Conservation (phyloP, 441 rosid genomes). For the Gossypium davidsonii region DNA sequence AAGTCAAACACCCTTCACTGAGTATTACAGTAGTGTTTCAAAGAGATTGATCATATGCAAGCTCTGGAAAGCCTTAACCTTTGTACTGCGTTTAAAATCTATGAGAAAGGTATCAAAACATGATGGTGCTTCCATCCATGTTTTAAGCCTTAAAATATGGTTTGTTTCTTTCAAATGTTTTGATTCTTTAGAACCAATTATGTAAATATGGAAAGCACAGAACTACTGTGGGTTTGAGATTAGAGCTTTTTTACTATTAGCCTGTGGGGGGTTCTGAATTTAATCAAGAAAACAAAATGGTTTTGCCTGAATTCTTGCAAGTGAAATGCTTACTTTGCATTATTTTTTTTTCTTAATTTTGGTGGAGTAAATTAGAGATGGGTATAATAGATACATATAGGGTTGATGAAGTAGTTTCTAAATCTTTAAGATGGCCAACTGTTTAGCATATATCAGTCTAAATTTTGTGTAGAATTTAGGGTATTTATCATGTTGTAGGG, state of each 20-base stretch:
- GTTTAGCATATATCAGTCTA: not conserved
- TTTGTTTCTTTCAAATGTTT: not conserved
- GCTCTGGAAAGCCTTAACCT: not conserved
- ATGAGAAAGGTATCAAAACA: not conserved
- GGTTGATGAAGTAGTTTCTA: not conserved
- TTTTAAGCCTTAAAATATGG: not conserved
- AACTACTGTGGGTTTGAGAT: not conserved
- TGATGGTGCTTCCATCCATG: not conserved
- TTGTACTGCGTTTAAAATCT: not conserved
- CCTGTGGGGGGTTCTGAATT: not conserved
- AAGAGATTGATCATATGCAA: not conserved
- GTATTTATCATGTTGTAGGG: not conserved
- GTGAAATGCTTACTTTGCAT: not conserved
- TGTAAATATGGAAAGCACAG: not conserved
- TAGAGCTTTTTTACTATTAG: not conserved
- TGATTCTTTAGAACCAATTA: not conserved
- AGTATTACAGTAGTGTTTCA: not conserved
- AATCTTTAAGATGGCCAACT: not conserved
- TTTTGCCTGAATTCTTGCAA: not conserved
- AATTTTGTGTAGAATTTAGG: not conserved
- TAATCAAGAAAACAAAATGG: no score
- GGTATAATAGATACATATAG: not conserved
- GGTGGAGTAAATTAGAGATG: not conserved
- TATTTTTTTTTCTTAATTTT: not conserved
- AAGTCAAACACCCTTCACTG: not conserved